A percentile compares a stretch with the other conserved stretches of the same genome.
These are phyloP conservation scores for Cladosporium halotolerans DNA, from an alignment of 2,329 filamentous ascomycete species.

Conservation along the genomic window DNA sequence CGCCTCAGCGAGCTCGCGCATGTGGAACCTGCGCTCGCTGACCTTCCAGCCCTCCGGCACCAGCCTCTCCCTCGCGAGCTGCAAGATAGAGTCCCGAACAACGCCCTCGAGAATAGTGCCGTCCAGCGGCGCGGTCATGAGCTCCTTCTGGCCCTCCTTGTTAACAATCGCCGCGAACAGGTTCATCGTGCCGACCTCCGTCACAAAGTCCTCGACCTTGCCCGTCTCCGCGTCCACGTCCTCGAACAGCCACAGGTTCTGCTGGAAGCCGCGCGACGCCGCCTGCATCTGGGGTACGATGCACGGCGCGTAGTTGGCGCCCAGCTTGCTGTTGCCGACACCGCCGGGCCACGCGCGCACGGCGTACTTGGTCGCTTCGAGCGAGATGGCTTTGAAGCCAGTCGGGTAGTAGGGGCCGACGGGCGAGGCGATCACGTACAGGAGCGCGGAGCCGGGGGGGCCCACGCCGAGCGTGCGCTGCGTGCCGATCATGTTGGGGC, in stretches of 20 bases:
- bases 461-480: slow-evolving; percentile 90
- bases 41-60: slow-evolving; percentile 82
- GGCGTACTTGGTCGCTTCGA: slow-evolving; percentile 75
- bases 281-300: slow-evolving; percentile 94
- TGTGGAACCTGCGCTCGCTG: slow-evolving; percentile 84
- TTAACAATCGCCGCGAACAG: slow-evolving; percentile 83
- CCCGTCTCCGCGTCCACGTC: slow-evolving; percentile 42
- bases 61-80: slow-evolving; percentile 76
- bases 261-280: slow-evolving; percentile 85
- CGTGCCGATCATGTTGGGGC: slow-evolving; percentile 95
- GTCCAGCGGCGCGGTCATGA: slow-evolving; percentile 91
- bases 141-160: slow-evolving; percentile 84
- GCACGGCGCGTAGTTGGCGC: slow-evolving; percentile 98
- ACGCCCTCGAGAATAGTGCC: slow-evolving; percentile 95
- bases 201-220: slow-evolving; percentile 75
- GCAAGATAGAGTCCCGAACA: slow-evolving; percentile 84
- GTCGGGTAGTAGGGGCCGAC: slow-evolving; percentile 98
- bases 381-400: slow-evolving; percentile 91
- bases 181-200: slow-evolving; percentile 99
- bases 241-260: slow-evolving; percentile 97
- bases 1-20: slow-evolving; percentile 77
- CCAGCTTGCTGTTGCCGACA: slow-evolving; percentile 96
- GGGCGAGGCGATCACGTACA: slow-evolving; percentile 92
- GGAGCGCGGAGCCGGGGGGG: slow-evolving; percentile 81
- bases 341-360: slow-evolving; percentile 97